Evolutionary conservation across 306 rosid species (phyloP), one percentile per base, ranked within the genome.

Genomic region (Malus orientalis): DNA sequence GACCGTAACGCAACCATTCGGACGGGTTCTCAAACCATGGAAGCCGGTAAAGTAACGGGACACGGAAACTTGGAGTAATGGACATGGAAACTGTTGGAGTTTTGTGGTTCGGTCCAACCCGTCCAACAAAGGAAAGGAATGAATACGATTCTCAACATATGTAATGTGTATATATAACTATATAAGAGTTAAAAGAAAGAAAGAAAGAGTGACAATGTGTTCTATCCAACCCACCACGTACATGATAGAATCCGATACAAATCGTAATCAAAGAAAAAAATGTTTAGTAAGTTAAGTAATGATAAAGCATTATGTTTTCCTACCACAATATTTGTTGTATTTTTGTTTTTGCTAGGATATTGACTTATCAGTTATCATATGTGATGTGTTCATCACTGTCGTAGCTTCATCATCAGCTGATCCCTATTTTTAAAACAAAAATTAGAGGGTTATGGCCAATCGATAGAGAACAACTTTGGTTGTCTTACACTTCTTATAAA

Each of bases 1-100:
- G 80, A 55, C 64, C 49, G 11, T 15, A 38, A 45, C 18, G 18
- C 77, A 73, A 33, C 76, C 84, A 74, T 13, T 38, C 42, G 8
- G 5, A 47, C n/a, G 8, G 6, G 27, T 36, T 66, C 57, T 20
- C 23, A 32, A 32, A 59, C 3, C 15, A 22, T 13, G 61, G 32
- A 15, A 22, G 45, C 7, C n/a, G 3, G 20, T 11, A 19, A 8
- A 7, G 14, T 64, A 15, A 30, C 8, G 45, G 36, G 45, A 64
- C 67, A 29, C 8, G 4, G 67, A 13, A 27, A 61, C 67, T 61
- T 61, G 19, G 20, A 40, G 63, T 66, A 54, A 55, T 13, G 4
- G 66, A 23, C 32, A 71, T 53, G 65, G 20, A 54, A 71, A 33
- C 57, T 20, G 4, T 58, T 8, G 27, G 51, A 33, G 9, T 36